phyloP scores from a whole-genome alignment of 2,329 filamentous ascomycete genomes.

The Aurifilum marmelostoma region DNA sequence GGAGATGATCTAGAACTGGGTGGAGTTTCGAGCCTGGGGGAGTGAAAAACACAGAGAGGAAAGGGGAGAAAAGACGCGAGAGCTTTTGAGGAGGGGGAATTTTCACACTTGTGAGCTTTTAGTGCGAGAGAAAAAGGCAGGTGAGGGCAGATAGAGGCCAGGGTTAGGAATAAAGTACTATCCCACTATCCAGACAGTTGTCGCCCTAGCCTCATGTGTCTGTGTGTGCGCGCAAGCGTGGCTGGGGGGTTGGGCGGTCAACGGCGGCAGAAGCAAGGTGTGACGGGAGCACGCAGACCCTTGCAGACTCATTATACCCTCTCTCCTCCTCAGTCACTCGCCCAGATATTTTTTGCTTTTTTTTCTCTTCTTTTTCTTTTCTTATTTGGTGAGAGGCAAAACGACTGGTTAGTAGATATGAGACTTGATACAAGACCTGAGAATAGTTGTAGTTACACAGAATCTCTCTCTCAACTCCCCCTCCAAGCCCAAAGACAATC shows the following conservation, averaged over 20 bases:
- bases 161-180: neutral
- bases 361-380: too few relatives aligned
- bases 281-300: neutral
- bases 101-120: neutral
- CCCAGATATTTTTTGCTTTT: too few relatives aligned
- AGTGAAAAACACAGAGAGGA: neutral
- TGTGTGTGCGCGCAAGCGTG: neutral
- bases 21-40: neutral
- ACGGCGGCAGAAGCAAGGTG: neutral
- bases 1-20: neutral
- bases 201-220: neutral
- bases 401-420: conserved; percentile 6
- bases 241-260: neutral
- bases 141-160: neutral
- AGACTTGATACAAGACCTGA: conserved; percentile 23
- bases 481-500: conserved; percentile 11
- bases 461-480: conserved; percentile 13
- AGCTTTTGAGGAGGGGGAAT: neutral
- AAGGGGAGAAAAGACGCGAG: neutral
- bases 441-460: conserved; percentile 23
- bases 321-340: neutral
- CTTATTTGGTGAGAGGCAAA: too few relatives aligned
- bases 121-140: neutral
- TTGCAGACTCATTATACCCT: neutral
- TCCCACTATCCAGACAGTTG: neutral